Percentiles rank a stretch among this genome's conserved stretches.
Conservation (phyloP, 2,329 filamentous ascomycete species). For the Fusarium transvaalense region DNA sequence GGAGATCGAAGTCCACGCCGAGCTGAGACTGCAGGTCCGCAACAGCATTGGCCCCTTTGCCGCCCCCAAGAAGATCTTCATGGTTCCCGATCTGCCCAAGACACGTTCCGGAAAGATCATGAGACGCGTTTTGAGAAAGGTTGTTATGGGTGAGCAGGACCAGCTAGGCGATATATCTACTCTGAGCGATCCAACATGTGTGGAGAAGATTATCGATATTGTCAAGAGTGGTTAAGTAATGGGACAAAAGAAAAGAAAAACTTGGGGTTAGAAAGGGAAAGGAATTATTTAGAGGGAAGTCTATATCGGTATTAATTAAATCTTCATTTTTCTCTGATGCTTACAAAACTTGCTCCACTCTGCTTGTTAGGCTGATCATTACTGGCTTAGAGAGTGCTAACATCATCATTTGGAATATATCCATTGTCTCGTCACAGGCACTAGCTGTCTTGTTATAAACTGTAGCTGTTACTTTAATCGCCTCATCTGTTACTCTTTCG, state of each 20-base stretch:
- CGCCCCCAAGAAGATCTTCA: constrained; percentile 87
- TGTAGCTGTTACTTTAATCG: too few relatives aligned
- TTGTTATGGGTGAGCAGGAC: constrained; percentile 92
- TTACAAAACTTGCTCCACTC: too few relatives aligned
- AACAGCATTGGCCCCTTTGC: constrained; percentile 95
- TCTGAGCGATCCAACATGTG: constrained; percentile 87
- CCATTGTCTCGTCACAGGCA: too few relatives aligned
- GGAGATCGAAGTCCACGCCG: constrained; percentile 81
- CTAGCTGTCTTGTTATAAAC: too few relatives aligned
- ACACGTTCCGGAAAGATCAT: constrained; percentile 97
- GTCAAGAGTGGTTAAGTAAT: constrained; percentile 15
- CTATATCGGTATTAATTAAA: constrained; percentile 2
- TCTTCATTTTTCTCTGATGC: too few relatives aligned
- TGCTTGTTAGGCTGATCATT: too few relatives aligned
- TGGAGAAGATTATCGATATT: constrained; percentile 82
- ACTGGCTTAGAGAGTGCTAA: too few relatives aligned
- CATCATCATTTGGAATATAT: too few relatives aligned
- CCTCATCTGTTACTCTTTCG: too few relatives aligned
- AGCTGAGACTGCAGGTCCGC: constrained; percentile 88
- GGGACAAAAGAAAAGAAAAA: neutral
- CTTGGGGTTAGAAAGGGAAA: neutral
- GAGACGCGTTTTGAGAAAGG: constrained; percentile 93
- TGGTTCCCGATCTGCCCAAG: constrained; percentile 92
- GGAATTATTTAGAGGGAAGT: neutral
- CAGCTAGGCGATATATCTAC: constrained; percentile 90